These are phyloP conservation scores for Yamadazyma songkhlaensis DNA, from an alignment of 1,139 yeast genomes.

Conservation along the genomic window DNA sequence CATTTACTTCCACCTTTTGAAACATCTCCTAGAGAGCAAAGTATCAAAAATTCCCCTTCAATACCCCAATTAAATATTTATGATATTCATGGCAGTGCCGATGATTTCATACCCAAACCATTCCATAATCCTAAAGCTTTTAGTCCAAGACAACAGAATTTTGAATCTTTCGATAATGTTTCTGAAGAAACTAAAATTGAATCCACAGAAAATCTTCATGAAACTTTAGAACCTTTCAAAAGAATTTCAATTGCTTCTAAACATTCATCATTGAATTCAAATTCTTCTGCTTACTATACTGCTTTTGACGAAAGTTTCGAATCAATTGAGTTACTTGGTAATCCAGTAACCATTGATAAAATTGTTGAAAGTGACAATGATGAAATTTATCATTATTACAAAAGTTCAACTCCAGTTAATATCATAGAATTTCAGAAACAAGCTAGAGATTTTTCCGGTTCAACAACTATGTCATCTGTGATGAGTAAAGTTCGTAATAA, in stretches of 20 bases:
- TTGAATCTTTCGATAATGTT: neutral
- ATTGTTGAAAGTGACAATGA: neutral
- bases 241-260: neutral
- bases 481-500: slow-evolving; percentile 19
- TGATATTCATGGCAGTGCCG: neutral
- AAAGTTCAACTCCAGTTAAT: neutral
- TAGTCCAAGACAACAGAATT: slow-evolving; percentile 6
- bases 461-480: slow-evolving; percentile 20
- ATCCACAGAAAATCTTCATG: neutral
- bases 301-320: slow-evolving; percentile 9
- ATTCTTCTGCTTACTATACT: slow-evolving; percentile 15
- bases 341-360: neutral
- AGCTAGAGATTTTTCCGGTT: slow-evolving; percentile 15
- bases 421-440: neutral
- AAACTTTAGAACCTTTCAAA: neutral
- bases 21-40: neutral
- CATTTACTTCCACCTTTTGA: slow-evolving; percentile 18
- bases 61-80: neutral
- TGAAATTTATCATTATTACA: neutral
- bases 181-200: neutral
- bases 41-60: neutral
- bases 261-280: slow-evolving; percentile 9
- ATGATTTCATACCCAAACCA: slow-evolving; percentile 11
- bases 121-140: slow-evolving; percentile 12
- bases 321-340: neutral